Evolutionary conservation across 257 asterid genomes (phyloP), one percentile per base, ranked within the genome.

Genomic region (Nicotiana undulata): DNA sequence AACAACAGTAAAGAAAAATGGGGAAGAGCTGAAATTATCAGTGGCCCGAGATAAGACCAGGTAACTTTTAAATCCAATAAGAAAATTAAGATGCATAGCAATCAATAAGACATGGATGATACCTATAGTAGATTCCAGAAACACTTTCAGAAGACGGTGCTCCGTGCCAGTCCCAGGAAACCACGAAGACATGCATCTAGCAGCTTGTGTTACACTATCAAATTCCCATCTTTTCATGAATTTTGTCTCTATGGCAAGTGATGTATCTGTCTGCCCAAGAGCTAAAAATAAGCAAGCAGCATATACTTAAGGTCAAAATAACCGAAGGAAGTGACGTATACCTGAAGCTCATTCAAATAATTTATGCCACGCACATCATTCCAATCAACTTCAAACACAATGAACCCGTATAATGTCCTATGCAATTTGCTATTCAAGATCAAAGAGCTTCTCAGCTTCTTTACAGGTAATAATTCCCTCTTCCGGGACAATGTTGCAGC

Each of bases 171-270:
- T 90, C 81, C 99, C 99, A 11, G 93, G 92, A 85, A 91, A 96
- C 99, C 99, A 96, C 59, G 89, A 84, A 66, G 88, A 79, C 82
- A 92, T 85, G 83, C 86, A 89, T 77, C 86, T 85, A 59, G 89
- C 88, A 81, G 98, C 97, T 81, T 94, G 97, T 52, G 90, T 80
- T 83, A 94, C 83, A 82, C 97, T 94, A 82, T 96, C 99, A 67
- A 96, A 96, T 84, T 94, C 98, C 99, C 98, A 96, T 89, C 99
- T 88, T 85, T 91, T 92, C 99, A 94, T 92, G 81, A 88, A 81
- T 88, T 90, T 96, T 81, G 98, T 85, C 89, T 96, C 99, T 20
- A 91, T 84, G 67, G 95, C 97, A 83, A 96, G 95, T 72, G 97
- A 96, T 4, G 97, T 92, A 88, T 96, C 98, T 64, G 95, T 96